These are phyloP conservation scores for Pyrus betulifolia DNA, from an alignment of 306 rosid species.

Conservation along the genomic window DNA sequence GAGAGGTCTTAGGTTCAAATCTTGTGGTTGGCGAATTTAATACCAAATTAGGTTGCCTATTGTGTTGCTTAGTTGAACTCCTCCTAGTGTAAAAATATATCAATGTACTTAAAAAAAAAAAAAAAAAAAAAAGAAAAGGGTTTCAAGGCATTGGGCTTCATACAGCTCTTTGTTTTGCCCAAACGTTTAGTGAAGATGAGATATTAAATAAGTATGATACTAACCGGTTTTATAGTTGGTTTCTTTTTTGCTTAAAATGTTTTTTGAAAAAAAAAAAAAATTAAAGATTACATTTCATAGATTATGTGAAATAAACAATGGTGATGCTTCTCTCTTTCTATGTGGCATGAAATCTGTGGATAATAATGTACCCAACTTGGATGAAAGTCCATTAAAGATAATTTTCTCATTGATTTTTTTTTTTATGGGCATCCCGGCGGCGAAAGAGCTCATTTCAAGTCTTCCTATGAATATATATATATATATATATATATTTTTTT, in stretches of 20 bases:
- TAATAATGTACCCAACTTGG: slow-evolving; percentile 21
- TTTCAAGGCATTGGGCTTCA: slow-evolving; percentile 77
- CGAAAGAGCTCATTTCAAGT: slow-evolving; percentile 42
- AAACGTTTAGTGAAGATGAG: slow-evolving; percentile 62
- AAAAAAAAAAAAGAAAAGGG: too few relatives aligned
- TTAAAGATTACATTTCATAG: slow-evolving; percentile 28
- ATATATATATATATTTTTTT: too few relatives aligned
- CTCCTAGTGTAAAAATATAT: too few relatives aligned
- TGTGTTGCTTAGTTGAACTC: too few relatives aligned
- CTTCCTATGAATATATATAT: too few relatives aligned
- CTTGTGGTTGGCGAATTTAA: too few relatives aligned
- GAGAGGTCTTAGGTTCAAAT: too few relatives aligned
- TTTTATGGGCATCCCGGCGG: slow-evolving; percentile 92
- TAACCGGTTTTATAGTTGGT: neutral
- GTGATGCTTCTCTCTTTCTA: slow-evolving; percentile 29
- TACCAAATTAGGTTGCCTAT: too few relatives aligned
- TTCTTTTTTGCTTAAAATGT: neutral
- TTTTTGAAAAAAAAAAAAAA: neutral
- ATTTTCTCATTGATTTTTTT: slow-evolving; percentile 61
- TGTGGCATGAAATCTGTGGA: slow-evolving; percentile 25
- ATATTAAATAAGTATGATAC: slow-evolving; percentile 55
- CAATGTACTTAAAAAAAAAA: too few relatives aligned
- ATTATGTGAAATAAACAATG: slow-evolving; percentile 61
- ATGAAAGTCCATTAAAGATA: slow-evolving; percentile 31
- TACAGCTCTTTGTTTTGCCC: slow-evolving; percentile 67